phyloP scores from a whole-genome alignment of 2,329 filamentous ascomycete genomes.

The Aspergillus pseudoglaucus region DNA sequence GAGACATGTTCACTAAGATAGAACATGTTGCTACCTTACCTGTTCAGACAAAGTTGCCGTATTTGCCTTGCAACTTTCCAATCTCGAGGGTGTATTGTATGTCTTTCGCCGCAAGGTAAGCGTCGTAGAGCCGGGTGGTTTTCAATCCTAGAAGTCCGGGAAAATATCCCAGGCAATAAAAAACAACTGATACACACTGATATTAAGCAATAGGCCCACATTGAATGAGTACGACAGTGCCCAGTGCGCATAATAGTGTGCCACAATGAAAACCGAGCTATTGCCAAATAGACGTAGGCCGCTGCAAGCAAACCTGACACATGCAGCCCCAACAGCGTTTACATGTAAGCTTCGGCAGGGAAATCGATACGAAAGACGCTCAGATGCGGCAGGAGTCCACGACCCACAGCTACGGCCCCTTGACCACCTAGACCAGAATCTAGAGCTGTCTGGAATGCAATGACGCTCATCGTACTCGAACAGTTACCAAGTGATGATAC shows the following conservation, averaged over 20 bases:
- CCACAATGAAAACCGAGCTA: not conserved
- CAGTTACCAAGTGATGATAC: not conserved
- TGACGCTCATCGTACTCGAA: not conserved
- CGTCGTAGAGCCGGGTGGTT: constrained; percentile 22
- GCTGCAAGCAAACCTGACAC: not conserved
- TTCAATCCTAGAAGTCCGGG: constrained; percentile 7
- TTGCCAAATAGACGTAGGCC: not conserved
- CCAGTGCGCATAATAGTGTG: not conserved
- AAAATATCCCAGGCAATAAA: constrained; percentile 9
- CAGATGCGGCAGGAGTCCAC: constrained; percentile 2
- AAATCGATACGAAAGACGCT: constrained; percentile 4
- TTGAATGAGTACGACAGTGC: not conserved
- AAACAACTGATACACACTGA: constrained; percentile 29
- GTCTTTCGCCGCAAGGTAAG: constrained; percentile 20
- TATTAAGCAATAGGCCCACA: constrained; percentile 16
- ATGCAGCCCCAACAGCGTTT: not conserved
- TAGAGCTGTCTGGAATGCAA: not conserved
- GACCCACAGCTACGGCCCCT: not conserved
- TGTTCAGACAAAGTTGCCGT: constrained; percentile 30
- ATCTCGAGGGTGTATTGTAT: constrained; percentile 24
- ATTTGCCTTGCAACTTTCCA: constrained; percentile 21
- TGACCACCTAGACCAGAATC: not conserved
- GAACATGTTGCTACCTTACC: constrained; percentile 12
- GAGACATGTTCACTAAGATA: not conserved
- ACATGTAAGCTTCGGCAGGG: constrained; percentile 6